These are phyloP conservation scores for Daldinia decipiens DNA, from an alignment of 495 filamentous ascomycete genomes.

Conservation along the genomic window DNA sequence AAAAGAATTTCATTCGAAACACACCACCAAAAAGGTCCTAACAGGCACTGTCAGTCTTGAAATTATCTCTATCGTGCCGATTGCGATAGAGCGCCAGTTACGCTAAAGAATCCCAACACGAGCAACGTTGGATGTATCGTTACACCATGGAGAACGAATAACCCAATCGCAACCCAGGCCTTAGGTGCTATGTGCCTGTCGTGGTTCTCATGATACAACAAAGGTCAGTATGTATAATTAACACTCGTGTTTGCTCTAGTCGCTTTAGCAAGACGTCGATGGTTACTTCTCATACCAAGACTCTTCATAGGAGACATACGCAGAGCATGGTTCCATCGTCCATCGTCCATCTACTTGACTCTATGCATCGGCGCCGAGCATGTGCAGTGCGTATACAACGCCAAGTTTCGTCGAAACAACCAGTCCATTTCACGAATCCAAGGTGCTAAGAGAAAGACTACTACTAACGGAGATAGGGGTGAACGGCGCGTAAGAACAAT, in stretches of 20 bases:
- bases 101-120: conserved; percentile 7
- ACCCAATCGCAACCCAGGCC: conserved; percentile 4
- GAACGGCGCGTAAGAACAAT: not conserved
- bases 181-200: not conserved
- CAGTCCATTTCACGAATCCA: conserved; percentile 2
- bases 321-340: not conserved
- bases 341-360: not conserved
- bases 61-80: not conserved
- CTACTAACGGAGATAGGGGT: conserved; percentile 4
- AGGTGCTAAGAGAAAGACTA: not conserved
- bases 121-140: conserved; percentile 33
- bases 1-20: not conserved
- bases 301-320: not conserved
- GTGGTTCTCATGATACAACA: not conserved
- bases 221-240: not conserved
- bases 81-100: not conserved
- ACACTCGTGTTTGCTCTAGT: not conserved
- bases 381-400: not conserved
- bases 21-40: not conserved
- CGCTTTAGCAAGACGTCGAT: not conserved
- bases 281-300: not conserved
- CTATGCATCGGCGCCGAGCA: not conserved
- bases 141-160: conserved; percentile 21
- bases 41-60: not conserved
- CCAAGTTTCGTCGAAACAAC: not conserved